Percentiles rank a stretch among this genome's conserved stretches.
These are phyloP conservation scores for Aspergillus jensenii DNA, from an alignment of 2,329 filamentous ascomycete species.

Conservation along the genomic window DNA sequence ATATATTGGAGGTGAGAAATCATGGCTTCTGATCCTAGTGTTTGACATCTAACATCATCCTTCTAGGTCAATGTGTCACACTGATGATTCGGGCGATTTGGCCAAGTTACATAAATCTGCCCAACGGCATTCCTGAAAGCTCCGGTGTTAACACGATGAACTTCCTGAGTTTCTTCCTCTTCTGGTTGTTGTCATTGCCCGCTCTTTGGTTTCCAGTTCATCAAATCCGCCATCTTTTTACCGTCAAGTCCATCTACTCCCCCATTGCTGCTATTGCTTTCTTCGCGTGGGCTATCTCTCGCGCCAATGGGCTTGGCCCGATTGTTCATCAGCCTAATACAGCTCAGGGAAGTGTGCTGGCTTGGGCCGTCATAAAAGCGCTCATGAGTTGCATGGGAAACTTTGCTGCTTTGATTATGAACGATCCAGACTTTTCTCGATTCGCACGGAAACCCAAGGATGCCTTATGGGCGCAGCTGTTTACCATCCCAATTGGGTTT, in stretches of 20 bases:
- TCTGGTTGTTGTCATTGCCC: constrained; percentile 77
- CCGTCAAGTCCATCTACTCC: constrained; percentile 82
- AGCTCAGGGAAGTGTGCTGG: constrained; percentile 66
- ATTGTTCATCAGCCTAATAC: constrained; percentile 70
- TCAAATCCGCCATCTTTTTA: constrained; percentile 85
- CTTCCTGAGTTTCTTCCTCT: constrained; percentile 82
- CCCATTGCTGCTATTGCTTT: constrained; percentile 81
- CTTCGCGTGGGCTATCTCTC: constrained; percentile 81
- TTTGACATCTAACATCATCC: neutral
- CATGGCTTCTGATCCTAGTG: neutral
- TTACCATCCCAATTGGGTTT: constrained; percentile 71
- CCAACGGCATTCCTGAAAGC: constrained; percentile 63
- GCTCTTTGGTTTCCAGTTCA: constrained; percentile 89
- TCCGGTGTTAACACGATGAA: constrained; percentile 73
- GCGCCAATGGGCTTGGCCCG: constrained; percentile 79
- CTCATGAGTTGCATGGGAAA: constrained; percentile 90
- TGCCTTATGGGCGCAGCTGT: constrained; percentile 76
- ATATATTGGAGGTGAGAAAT: constrained; percentile 67
- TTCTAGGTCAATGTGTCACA: constrained; percentile 70
- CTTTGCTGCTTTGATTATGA: constrained; percentile 79
- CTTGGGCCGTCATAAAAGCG: constrained; percentile 79
- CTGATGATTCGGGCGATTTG: constrained; percentile 88
- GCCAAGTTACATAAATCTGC: constrained; percentile 60
- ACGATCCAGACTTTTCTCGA: constrained; percentile 81
- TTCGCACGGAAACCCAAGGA: constrained; percentile 76